Percentiles rank a stretch among this genome's conserved stretches.
Evolutionary conservation across 208 protist genomes (phyloP).

Genomic region (Tetramitus jugosus): DNA sequence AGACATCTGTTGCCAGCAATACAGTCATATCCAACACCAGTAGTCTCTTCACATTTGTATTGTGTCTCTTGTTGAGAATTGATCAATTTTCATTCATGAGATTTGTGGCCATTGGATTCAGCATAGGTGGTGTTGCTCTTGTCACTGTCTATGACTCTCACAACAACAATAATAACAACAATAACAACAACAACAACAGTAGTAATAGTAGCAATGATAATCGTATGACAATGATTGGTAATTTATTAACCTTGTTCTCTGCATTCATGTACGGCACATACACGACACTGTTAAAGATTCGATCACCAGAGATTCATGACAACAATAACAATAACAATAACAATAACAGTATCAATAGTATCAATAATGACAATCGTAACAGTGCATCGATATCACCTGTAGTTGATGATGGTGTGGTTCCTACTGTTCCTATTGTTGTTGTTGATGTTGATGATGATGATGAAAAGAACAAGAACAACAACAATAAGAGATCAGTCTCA

Average conservation of each 20-base stretch:
- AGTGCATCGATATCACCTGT: too few species aligned
- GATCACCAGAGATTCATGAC: too few species aligned
- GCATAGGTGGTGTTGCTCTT: background rate
- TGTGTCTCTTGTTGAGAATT: background rate
- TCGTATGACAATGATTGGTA: background rate
- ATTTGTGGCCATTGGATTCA: slow-evolving; percentile 4
- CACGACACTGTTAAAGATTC: background rate
- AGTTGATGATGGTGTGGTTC: too few species aligned
- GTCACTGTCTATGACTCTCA: too few species aligned
- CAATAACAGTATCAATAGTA: too few species aligned
- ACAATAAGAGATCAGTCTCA: background rate
- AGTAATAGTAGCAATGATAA: background rate
- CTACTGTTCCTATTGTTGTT: too few species aligned
- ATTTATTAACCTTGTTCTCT: slow-evolving; percentile 1
- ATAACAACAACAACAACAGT: too few species aligned
- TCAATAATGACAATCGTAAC: too few species aligned
- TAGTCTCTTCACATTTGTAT: slow-evolving; percentile 13
- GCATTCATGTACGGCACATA: background rate
- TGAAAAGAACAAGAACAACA: too few species aligned
- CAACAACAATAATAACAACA: too few species aligned
- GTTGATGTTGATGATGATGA: too few species aligned
- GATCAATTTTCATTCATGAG: background rate
- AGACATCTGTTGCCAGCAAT: background rate
- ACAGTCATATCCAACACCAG: slow-evolving; percentile 2
- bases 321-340: too few species aligned